Evolutionary conservation across 2,329 filamentous ascomycete species (phyloP).

Genomic region (Fusarium agapanthi): DNA sequence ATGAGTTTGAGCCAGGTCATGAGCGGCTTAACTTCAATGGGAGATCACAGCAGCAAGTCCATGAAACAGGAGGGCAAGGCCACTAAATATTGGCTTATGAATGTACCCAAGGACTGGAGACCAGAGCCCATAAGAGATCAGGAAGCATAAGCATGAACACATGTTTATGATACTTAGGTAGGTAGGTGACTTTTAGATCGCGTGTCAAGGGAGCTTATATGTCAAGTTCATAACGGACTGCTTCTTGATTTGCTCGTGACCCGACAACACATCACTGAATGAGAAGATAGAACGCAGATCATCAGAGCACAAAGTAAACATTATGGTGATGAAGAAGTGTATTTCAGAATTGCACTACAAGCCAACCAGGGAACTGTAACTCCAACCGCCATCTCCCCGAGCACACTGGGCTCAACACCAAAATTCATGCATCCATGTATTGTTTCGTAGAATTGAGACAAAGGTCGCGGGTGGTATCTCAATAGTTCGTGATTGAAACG

Average conservation of each 20-base stretch:
- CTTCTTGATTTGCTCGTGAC: neutral
- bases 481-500: slow-evolving; percentile 15
- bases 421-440: slow-evolving; percentile 11
- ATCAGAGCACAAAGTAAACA: neutral
- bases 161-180: neutral
- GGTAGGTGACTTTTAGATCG: neutral
- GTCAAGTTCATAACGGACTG: neutral
- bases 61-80: neutral
- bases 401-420: slow-evolving; percentile 24
- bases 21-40: neutral
- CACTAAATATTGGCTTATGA: neutral
- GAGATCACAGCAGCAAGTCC: neutral
- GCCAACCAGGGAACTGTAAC: slow-evolving; percentile 16
- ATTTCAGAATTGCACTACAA: slow-evolving; percentile 34
- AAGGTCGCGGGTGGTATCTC: slow-evolving; percentile 24
- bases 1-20: neutral
- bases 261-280: too few species aligned
- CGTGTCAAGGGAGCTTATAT: neutral
- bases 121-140: too few species aligned
- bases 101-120: neutral
- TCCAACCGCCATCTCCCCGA: slow-evolving; percentile 1
- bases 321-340: slow-evolving; percentile 12
- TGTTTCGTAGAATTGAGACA: slow-evolving; percentile 28
- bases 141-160: too few species aligned
- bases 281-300: too few species aligned